Evolutionary conservation across 345 rosid genomes (phyloP).

Genomic region (Arabidopsis suecica): DNA sequence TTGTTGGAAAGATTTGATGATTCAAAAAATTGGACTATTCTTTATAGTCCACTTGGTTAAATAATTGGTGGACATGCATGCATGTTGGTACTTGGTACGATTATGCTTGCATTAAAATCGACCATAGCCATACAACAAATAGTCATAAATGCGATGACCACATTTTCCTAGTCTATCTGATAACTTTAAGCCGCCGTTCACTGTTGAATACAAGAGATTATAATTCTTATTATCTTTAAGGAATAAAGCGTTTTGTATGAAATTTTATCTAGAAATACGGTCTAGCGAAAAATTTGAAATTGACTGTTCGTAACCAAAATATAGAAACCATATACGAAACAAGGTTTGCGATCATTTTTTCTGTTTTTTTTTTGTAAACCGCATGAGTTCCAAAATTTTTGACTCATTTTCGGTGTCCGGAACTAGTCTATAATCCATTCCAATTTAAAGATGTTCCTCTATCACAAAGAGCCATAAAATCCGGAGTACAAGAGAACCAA

Average conservation of each 20-base stretch:
- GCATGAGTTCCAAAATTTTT: too few species aligned
- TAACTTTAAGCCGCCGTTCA: neutral
- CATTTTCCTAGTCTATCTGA: neutral
- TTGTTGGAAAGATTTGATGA: neutral
- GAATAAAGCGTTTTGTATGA: neutral
- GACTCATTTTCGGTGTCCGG: too few species aligned
- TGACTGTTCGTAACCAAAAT: neutral
- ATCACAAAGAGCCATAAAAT: too few species aligned
- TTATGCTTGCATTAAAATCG: constrained; percentile 9
- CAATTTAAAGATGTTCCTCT: too few species aligned
- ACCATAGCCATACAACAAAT: neutral
- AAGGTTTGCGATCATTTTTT: too few species aligned
- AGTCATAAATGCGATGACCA: neutral
- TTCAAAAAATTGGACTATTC: neutral
- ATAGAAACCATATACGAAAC: too few species aligned
- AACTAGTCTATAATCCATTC: too few species aligned
- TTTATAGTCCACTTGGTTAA: neutral
- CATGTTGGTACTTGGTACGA: neutral
- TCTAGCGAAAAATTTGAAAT: neutral
- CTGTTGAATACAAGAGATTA: neutral
- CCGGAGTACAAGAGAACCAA: too few species aligned
- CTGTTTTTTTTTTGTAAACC: too few species aligned
- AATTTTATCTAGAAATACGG: neutral
- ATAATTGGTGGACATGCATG: neutral
- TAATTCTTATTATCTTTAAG: neutral